Conservation (phyloP, 805 yeast genomes). For the Zygosaccharomyces pseudorouxii region DNA sequence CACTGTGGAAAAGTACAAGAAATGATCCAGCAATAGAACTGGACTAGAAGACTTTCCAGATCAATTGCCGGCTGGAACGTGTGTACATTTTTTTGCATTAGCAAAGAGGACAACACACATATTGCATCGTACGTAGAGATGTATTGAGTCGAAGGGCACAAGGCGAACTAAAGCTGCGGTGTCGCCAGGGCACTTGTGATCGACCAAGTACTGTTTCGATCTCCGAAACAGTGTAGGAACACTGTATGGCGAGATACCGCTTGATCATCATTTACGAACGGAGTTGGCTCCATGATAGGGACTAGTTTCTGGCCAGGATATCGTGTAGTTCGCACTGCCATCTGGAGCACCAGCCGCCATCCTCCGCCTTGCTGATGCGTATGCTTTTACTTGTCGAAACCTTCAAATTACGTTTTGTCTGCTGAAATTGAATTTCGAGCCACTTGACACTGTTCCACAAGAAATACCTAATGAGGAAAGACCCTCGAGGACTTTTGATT, state of each 20-base stretch:
- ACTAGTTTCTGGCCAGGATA: no score
- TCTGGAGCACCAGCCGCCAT: no score
- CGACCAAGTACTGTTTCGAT: no score
- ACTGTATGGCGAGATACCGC: no score
- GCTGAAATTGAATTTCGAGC: not conserved
- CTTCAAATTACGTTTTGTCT: not conserved
- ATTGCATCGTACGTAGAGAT: not conserved
- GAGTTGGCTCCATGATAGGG: no score
- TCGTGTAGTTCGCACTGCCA: no score
- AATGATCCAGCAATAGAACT: not conserved
- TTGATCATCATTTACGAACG: no score
- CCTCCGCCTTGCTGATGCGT: no score
- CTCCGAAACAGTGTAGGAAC: no score
- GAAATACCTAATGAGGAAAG: not conserved
- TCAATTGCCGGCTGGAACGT: not conserved
- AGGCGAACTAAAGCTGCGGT: no score
- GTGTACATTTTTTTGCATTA: not conserved
- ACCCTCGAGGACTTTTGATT: not conserved
- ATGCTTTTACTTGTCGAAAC: not conserved
- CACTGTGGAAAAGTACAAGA: not conserved
- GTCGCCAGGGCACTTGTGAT: no score
- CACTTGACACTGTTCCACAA: not conserved
- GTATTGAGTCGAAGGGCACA: not conserved
- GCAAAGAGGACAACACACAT: not conserved
- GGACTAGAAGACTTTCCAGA: not conserved